These are phyloP conservation scores for Alternaria triticina DNA, from an alignment of 2,329 filamentous ascomycete genomes.

Conservation along the genomic window DNA sequence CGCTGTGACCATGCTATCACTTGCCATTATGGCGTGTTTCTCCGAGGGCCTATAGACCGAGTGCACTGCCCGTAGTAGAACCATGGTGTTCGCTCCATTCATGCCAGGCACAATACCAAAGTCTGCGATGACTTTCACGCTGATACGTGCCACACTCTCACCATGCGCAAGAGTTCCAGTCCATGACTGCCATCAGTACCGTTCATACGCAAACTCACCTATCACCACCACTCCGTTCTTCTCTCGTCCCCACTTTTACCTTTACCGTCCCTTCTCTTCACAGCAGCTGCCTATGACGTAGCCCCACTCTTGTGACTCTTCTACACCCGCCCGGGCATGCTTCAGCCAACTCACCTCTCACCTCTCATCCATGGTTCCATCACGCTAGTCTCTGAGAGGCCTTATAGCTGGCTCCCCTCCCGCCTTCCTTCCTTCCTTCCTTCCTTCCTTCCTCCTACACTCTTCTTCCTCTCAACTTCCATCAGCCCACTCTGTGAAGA, in stretches of 20 bases:
- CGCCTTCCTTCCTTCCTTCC: not conserved
- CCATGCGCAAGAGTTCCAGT: not conserved
- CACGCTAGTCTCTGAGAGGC: not conserved
- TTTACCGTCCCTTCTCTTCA: not conserved
- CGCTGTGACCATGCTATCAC: not conserved
- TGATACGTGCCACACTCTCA: not conserved
- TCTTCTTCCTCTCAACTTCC: not conserved
- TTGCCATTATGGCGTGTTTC: not conserved
- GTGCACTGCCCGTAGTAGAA: not conserved
- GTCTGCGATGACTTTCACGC: not conserved
- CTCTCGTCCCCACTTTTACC: not conserved
- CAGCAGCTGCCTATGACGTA: not conserved
- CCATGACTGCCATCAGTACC: not conserved
- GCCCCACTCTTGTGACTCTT: not conserved
- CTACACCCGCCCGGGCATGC: not conserved
- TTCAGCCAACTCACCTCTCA: not conserved
- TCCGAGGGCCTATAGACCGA: not conserved
- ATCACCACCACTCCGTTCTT: not conserved
- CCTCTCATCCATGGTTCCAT: not conserved
- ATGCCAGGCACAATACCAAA: not conserved
- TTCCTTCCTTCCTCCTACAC: not conserved
- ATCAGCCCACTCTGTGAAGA: not conserved
- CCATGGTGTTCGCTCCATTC: not conserved
- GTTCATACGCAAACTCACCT: not conserved
- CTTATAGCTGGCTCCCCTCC: not conserved